A percentile compares a stretch with the other conserved stretches of the same genome.
Evolutionary conservation across 441 rosid species (phyloP).

Genomic region (Dalechampia spathulata): DNA sequence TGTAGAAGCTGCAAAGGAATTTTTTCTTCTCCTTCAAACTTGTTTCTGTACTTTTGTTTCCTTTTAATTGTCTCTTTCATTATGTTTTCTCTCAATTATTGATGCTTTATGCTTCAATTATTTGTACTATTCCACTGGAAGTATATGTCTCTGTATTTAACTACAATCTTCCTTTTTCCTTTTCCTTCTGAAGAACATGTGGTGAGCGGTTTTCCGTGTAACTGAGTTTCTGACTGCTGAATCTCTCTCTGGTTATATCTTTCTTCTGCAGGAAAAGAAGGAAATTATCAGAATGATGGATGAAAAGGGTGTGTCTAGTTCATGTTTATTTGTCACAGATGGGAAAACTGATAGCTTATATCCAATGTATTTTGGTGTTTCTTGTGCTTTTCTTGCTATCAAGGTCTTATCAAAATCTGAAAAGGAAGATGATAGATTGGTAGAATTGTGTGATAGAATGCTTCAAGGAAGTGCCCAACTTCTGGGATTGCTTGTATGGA

Average conservation of each 20-base stretch:
- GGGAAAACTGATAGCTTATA: conserved; percentile 34
- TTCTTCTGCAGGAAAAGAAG: conserved; percentile 23
- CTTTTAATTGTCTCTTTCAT: conserved; percentile 10
- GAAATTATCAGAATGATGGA: conserved; percentile 40
- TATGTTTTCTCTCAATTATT: conserved; percentile 18
- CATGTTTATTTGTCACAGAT: conserved; percentile 29
- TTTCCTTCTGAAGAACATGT: neutral
- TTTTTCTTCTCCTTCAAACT: conserved; percentile 6
- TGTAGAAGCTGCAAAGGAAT: conserved; percentile 23
- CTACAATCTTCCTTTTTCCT: neutral
- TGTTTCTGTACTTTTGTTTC: neutral
- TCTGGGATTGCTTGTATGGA: conserved; percentile 63
- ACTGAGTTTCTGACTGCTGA: neutral
- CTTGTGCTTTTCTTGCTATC: conserved; percentile 53
- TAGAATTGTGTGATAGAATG: conserved; percentile 42
- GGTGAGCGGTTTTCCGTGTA: neutral
- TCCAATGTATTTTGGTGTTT: conserved; percentile 54
- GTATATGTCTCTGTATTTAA: neutral
- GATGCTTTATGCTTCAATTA: conserved; percentile 22
- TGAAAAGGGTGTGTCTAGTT: conserved; percentile 27
- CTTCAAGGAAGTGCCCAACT: conserved; percentile 59
- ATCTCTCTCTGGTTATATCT: neutral
- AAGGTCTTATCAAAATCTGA: conserved; percentile 29
- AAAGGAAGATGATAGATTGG: conserved; percentile 41
- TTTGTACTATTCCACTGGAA: conserved; percentile 16